Evolutionary conservation across 2,329 filamentous ascomycete species (phyloP), one percentile per base, ranked within the genome.

Genomic region (Thelonectria olida): DNA sequence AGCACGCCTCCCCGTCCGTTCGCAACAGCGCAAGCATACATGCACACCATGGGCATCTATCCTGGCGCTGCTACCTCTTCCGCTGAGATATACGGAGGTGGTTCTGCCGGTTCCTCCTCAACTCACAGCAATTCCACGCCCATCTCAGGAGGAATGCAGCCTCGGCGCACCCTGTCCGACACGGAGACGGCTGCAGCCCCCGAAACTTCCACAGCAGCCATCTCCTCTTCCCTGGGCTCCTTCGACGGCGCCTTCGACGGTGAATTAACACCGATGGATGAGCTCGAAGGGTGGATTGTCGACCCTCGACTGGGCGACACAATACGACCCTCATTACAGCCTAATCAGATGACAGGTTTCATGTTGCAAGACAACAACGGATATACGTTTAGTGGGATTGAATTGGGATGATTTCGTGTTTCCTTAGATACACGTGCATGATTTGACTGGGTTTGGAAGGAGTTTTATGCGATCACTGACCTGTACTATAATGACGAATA

Each of bases 221-320:
- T 44, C 1, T 44, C 58, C 2, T 28, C 54, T 4, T 36, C 41
- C 22, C n/a, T 61, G 25, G 27, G 9, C 15, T 27, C 48, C 4
- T 61, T 53, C 42, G 58, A 58, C 17, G 22, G 39, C 3, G 27
- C 13, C 1, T 61, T 61, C 25, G 58, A 50, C 9, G 36, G 25
- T 3, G 52, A 36, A 1, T 10, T 54, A 5, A 53, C 47, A 13
- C 48, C 48, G 2, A 31, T 57, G 5, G 47, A 48, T 57, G 53
- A 61, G 13, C n/a, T 58, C 19, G 54, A 61, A 2, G 53, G 41
- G 31, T 58, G 48, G 58, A 53, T 61, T 19, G 53, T 61, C 9
- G 54, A 61, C 22, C 23, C 58, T 22, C 17, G 53, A 6, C 47
- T 23, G 5, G 20, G 23, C 12, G 36, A 45, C 8, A 54, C 27